Evolutionary conservation across 768 basidiomycete genomes (phyloP), one percentile per base, ranked within the genome.

Genomic region (Crucibulum laeve): DNA sequence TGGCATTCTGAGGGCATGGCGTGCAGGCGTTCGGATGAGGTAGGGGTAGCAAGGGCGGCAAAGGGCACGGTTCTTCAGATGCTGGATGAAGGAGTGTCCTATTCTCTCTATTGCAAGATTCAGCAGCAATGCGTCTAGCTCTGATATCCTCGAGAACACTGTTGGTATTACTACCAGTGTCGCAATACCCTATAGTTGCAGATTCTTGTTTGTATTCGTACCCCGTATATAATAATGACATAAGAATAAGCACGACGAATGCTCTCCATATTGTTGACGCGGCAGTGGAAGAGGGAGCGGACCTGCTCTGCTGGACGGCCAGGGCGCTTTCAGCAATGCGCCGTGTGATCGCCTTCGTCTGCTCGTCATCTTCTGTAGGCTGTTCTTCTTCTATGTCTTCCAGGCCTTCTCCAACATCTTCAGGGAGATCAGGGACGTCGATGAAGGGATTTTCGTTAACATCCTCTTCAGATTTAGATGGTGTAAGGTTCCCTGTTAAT

Each of bases 141-240:
- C 73, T 69, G 15, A 81, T 52, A 11, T 60, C 64, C 45, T 78
- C 76, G 39, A 90, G 62, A 2, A 67, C 65, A 18, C 52, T 59
- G 58, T 85, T 92, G 22, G 80, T 84, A 50, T 70, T 65, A 44
- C 60, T 76, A 15, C 77, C 83, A 25, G 75, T 62, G 49, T 87
- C 80, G 56, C 90, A 92, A 61, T 79, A 92, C 4, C 91, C 90
- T 51, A 92, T 80, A 8, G 70, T 59, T 2, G 81, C 67, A 4
- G 89, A 89, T 51, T 85, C 79, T 10, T 51, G 46, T 64, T 89
- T 90, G 69, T 80, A 87, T 14, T 69, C 68, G 53, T 70, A 51
- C 15, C 70, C 48, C 18, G 62, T 49, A 47, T 60, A 63, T 11
- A 60, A 63, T 15, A 62, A 49, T 14, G 62, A 55, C 18, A 73